Evolutionary conservation across 306 rosid genomes (phyloP), one percentile per base, ranked within the genome.

Genomic region (Corylus americana): DNA sequence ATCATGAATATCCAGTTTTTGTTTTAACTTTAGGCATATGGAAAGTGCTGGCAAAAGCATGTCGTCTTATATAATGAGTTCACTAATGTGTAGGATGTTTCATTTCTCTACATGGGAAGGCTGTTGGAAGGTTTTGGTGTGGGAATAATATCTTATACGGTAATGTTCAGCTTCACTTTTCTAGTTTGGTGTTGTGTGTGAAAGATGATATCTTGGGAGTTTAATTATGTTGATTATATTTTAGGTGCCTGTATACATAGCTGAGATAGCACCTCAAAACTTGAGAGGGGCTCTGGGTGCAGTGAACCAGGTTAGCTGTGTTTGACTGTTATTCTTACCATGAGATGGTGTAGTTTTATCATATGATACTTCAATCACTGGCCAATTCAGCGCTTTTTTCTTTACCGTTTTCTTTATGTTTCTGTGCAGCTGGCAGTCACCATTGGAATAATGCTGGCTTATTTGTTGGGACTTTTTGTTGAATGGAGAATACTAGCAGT

Each of bases 41-140:
- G 53, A 70, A 53, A 72, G 57, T 77, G 77, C 61, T 25, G 53
- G 25, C 8, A 29, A 42, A 70, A 47, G 31, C n/a, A 45, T 53
- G 45, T 70, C 25, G 72, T 71, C 49, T 74, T 69, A 67, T 47
- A 18, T 50, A 25, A 82, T n/a, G 17, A 62, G 74, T 77, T 71
- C 4, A 42, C 4, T 81, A 64, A 12, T 71, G 49, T 80, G 74
- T 82, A 95, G 99, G 99, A 95, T 84, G 29, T 87, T 79, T 93
- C 99, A 80, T 95, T 95, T 86, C 97, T 95, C 25, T 93, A 93
- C 84, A 83, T 95, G 94, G 99, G 99, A 85, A 90, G 99, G 81
- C 83, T 95, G 88, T 84, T 95, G 92, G 99, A 95, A 88, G 99
- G 99, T 8, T 95, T 95, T 73, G 99, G 99, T 1, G 97, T 95